Evolutionary conservation across 2,329 filamentous ascomycete species (phyloP), one percentile per base, ranked within the genome.

Genomic region (Xylariaceae sp.): DNA sequence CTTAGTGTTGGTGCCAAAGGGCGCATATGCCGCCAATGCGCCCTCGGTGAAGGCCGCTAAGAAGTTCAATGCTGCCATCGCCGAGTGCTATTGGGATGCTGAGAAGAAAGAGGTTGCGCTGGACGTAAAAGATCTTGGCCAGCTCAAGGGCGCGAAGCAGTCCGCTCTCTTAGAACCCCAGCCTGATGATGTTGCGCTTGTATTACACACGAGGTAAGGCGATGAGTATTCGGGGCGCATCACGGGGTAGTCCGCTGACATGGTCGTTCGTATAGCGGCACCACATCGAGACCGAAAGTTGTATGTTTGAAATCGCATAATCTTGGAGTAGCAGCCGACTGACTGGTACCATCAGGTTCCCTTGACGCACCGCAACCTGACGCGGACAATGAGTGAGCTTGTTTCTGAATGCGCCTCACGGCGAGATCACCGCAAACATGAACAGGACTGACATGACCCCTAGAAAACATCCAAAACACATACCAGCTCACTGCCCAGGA

Each of bases 241-340:
- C 37, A 54, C 51, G 39, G 53, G 58, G 18, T 48, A 56, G 37
- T 10, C 37, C 52, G 59, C 69, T 74, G 54, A 75, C 66, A 47
- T 35, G 48, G 53, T 30, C 23, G 23, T 41, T 30, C 49, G 51
- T 13, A 53, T 47, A 80, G 87, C 68, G 90, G 90, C 51, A 95
- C 90, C 2, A 95, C 90, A 10, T 91, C 90, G 45, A 80, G 90
- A 61, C 90, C 90, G 62, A 95, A 95, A 74, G 90, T 91, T 68
- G 89, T 88, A 74, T 66, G 81, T 76, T 61, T 61, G 13, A 17
- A 10, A 52, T 41, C 44, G 35, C n/a, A 18, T 47, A 30, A 58
- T 49, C 18, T 53, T 13, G 13, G 34, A 41, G 56, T 35, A 41
- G 50, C 55, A 56, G 52, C 61, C 69, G 51, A 51, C 62, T 70